These are phyloP conservation scores for Lactifluus piperatus DNA, from an alignment of 768 basidiomycete species.

Conservation along the genomic window DNA sequence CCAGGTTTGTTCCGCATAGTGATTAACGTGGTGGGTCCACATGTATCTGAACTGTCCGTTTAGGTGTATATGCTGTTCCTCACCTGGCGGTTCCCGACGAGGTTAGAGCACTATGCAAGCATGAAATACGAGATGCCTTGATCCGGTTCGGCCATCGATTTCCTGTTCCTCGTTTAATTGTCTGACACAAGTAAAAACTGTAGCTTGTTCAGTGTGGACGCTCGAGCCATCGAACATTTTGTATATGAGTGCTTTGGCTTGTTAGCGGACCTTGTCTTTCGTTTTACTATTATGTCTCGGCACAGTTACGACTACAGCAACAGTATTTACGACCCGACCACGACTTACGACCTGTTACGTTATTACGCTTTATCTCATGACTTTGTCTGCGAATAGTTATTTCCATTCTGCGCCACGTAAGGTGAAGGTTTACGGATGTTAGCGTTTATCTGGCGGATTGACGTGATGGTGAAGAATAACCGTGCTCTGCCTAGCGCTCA, in stretches of 20 bases:
- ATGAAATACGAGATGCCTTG: conserved; percentile 51
- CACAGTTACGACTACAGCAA: conserved; percentile 21
- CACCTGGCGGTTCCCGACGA: conserved; percentile 64
- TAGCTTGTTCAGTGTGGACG: not conserved
- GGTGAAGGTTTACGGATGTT: conserved; percentile 5
- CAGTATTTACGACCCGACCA: conserved; percentile 25
- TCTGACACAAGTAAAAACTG: conserved; percentile 28
- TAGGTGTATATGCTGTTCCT: conserved; percentile 74
- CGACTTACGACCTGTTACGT: conserved; percentile 21
- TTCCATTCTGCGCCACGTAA: conserved; percentile 2
- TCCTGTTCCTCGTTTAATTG: not conserved
- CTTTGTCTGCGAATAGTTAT: conserved; percentile 13
- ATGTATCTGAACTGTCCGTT: conserved; percentile 8
- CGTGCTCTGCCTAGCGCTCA: conserved; percentile 11
- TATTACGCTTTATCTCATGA: conserved; percentile 12
- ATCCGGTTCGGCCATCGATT: conserved; percentile 39
- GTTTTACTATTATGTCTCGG: conserved; percentile 26
- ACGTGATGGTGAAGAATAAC: conserved; percentile 14
- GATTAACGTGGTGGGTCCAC: conserved; percentile 12
- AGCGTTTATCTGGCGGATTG: conserved; percentile 12
- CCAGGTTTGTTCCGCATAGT: conserved; percentile 39
- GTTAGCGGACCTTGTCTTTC: conserved; percentile 26
- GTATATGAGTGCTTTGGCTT: conserved; percentile 20
- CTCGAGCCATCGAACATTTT: not conserved
- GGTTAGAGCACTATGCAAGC: conserved; percentile 54